Percentiles rank a stretch among this genome's conserved stretches.
phyloP scores from a whole-genome alignment of 116 monocot species.

The Trichopus zeylanicus region DNA sequence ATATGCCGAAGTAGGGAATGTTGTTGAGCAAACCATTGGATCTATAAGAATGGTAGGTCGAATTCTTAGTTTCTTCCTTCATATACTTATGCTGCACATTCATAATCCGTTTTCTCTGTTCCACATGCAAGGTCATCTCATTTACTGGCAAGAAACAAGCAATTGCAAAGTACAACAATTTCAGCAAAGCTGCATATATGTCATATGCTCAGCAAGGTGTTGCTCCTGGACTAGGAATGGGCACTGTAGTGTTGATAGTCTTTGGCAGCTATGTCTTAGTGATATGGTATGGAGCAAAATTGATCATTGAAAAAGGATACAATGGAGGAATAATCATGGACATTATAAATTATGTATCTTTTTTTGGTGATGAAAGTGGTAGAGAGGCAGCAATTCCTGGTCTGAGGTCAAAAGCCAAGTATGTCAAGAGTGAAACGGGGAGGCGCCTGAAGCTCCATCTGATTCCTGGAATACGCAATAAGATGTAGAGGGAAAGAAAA shows the following conservation, averaged over 20 bases:
- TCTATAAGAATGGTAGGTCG: slow-evolving; percentile 48
- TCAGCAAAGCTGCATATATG: slow-evolving; percentile 31
- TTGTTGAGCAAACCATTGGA: slow-evolving; percentile 51
- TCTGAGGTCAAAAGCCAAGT: slow-evolving; percentile 72
- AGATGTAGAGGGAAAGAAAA: too few species aligned
- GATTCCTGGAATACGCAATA: slow-evolving; percentile 78
- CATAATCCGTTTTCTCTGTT: not conserved
- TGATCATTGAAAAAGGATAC: slow-evolving; percentile 48
- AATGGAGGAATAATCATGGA: slow-evolving; percentile 45
- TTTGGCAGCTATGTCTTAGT: slow-evolving; percentile 51
- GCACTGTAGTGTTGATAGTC: slow-evolving; percentile 22
- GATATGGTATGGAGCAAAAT: slow-evolving; percentile 52
- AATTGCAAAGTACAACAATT: slow-evolving; percentile 29
- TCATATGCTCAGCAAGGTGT: slow-evolving; percentile 31
- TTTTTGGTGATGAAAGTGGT: slow-evolving; percentile 94
- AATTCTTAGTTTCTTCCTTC: not conserved
- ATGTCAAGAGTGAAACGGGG: slow-evolving; percentile 72
- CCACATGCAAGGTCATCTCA: slow-evolving; percentile 32
- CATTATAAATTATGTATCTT: slow-evolving; percentile 58
- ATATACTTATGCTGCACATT: not conserved
- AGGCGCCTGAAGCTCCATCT: slow-evolving; percentile 70
- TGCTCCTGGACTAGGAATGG: slow-evolving; percentile 37
- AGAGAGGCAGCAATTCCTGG: slow-evolving; percentile 76
- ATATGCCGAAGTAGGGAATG: slow-evolving; percentile 33
- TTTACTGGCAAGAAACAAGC: slow-evolving; percentile 62